Percentiles rank a stretch among this genome's conserved stretches.
Evolutionary conservation across 73 alveolate species (phyloP).

Genomic region (Stentor coeruleus): DNA sequence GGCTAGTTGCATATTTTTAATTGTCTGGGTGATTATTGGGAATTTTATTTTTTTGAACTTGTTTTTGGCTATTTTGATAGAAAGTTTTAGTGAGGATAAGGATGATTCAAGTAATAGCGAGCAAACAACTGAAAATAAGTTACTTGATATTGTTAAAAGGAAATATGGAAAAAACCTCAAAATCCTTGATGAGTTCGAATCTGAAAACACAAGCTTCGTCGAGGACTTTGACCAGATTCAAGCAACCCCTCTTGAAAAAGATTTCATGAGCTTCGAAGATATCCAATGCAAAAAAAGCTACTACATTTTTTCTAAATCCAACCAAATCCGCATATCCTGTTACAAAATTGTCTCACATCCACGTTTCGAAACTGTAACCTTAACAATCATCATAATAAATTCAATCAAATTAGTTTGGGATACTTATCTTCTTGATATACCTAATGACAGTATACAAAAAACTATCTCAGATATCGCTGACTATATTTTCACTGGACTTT

Average conservation of each 20-base stretch:
- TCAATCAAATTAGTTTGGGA: slow-evolving; percentile 82
- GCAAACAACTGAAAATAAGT: background rate
- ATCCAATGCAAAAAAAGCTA: slow-evolving; percentile 28
- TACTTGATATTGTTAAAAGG: background rate
- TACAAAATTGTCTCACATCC: slow-evolving; percentile 54
- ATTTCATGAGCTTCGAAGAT: background rate
- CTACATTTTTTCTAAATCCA: slow-evolving; percentile 73
- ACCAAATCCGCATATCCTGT: slow-evolving; percentile 64
- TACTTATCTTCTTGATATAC: slow-evolving; percentile 55
- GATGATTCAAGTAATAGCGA: background rate
- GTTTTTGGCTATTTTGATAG: slow-evolving; percentile 86
- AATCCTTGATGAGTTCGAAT: background rate
- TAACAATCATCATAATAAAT: slow-evolving; percentile 69
- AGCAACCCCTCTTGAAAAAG: background rate
- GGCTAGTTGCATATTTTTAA: slow-evolving; percentile 52
- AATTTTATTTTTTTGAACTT: slow-evolving; percentile 86
- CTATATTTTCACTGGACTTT: slow-evolving; percentile 59
- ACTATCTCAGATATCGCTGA: slow-evolving; percentile 38
- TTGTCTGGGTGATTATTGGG: slow-evolving; percentile 94
- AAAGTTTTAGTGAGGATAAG: slow-evolving; percentile 53
- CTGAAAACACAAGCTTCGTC: background rate
- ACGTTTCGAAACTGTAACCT: slow-evolving; percentile 70
- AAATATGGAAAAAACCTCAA: background rate
- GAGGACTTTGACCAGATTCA: slow-evolving; percentile 36
- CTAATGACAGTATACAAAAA: background rate